These are phyloP conservation scores for Amborella trichopoda DNA, from an alignment of 164 flowering plant genomes.

Conservation along the genomic window DNA sequence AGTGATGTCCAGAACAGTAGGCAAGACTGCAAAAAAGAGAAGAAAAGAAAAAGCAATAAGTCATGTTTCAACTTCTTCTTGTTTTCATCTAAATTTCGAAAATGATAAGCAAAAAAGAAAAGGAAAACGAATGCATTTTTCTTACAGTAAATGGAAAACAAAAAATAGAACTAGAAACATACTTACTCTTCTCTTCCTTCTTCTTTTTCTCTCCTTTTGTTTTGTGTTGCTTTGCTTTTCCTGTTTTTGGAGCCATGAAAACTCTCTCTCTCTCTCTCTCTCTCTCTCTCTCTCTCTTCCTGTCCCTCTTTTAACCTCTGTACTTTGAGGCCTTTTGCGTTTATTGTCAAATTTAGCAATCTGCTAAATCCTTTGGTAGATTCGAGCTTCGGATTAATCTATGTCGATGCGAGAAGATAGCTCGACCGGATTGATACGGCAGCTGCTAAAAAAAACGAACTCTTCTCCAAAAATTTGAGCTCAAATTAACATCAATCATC, in stretches of 20 bases:
- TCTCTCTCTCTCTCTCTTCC: too few species aligned
- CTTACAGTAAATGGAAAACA: neutral
- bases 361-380: too few species aligned
- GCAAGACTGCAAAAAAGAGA: conserved; percentile 38
- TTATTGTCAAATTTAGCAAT: too few species aligned
- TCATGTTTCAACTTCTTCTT: neutral
- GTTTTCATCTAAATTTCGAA: neutral
- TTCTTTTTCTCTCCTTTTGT: conserved; percentile 68
- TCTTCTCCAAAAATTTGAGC: too few species aligned
- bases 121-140: neutral
- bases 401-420: too few species aligned
- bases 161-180: neutral
- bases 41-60: neutral
- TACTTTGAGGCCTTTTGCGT: too few species aligned
- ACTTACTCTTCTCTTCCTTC: conserved; percentile 73
- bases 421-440: too few species aligned
- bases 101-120: neutral
- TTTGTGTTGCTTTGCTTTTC: conserved; percentile 49
- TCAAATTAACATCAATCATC: too few species aligned
- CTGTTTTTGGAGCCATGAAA: conserved; percentile 70
- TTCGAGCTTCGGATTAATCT: too few species aligned
- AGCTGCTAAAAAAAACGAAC: too few species aligned
- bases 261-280: neutral
- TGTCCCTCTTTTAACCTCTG: too few species aligned
- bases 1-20: conserved; percentile 64